Evolutionary conservation across 202 grass and related monocot genomes (phyloP), one percentile per base, ranked within the genome.

Genomic region (Setaria italica): DNA sequence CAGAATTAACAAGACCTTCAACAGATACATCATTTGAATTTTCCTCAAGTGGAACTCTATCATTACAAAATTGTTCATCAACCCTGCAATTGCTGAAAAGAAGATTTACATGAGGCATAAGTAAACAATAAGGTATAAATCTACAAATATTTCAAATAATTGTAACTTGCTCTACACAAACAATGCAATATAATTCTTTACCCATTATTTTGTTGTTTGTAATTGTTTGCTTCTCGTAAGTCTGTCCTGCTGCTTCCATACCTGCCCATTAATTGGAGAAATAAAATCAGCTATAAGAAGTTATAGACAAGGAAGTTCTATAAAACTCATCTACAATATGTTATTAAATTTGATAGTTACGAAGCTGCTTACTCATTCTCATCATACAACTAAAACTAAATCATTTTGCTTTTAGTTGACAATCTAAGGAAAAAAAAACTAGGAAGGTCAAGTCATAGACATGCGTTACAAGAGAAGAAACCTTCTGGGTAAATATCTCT

Each of bases 161-260:
- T 11, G 5, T 62, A 87, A 75, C 15, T 57, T 58, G 50, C 34
- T 85, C 55, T 32, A 76, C 9, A 1, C 29, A 76, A 85, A 16
- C 72, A 59, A 67, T 69, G 78, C 56, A 21, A 45, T 71, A 42
- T 72, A 85, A 49, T 57, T 79, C 0, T 79, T 82, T 86, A 86
- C 83, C 87, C 81, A 86, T 89, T 76, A 84, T 76, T 77, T 79
- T 80, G 60, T 51, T 77, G 68, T 80, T 6, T 84, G 41, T 32
- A 80, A 72, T 50, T 79, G 64, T 79, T 83, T 80, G 76, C 69
- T 56, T 80, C 69, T 46, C 33, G 54, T 59, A 79, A 74, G 21
- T 86, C 46, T 33, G 37, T 66, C 54, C 65, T 69, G 47, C 4
- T 50, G 47, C 37, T 72, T 43, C 29, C 70, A 15, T 92, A 74